A percentile compares a stretch with the other conserved stretches of the same genome.
Conservation (phyloP, 768 basidiomycete genomes). For the Albatrellus ellisii region DNA sequence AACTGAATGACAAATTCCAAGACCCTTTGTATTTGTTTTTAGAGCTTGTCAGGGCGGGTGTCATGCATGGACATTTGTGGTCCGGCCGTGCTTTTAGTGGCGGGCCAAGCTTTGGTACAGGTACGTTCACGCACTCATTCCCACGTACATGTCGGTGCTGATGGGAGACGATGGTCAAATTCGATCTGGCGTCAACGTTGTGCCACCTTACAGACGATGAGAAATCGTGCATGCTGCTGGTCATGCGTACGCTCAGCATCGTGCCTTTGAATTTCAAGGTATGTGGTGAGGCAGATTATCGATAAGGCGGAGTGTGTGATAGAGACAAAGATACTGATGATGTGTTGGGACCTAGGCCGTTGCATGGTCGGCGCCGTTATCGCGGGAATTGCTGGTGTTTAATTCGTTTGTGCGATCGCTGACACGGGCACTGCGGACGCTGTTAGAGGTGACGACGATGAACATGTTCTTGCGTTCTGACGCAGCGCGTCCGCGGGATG, state of each 20-base stretch:
- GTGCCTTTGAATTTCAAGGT: conserved; percentile 93
- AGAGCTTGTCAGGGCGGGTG: conserved; percentile 92
- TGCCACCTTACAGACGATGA: conserved; percentile 58
- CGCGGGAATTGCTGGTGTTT: conserved; percentile 93
- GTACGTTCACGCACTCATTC: conserved; percentile 29
- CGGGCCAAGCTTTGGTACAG: conserved; percentile 88
- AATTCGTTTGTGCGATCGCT: conserved; percentile 94
- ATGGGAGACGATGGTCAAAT: conserved; percentile 2
- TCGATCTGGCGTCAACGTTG: conserved; percentile 3
- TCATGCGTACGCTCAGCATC: conserved; percentile 94
- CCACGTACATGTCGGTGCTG: conserved; percentile 7
- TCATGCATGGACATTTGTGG: conserved; percentile 92
- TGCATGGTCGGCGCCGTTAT: conserved; percentile 92
- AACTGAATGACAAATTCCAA: conserved; percentile 97
- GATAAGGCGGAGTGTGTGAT: conserved; percentile 1
- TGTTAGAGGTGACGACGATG: conserved; percentile 82
- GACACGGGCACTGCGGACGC: conserved; percentile 77
- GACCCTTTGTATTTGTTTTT: conserved; percentile 91
- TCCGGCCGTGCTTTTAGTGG: conserved; percentile 81
- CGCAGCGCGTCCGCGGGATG: conserved; percentile 77
- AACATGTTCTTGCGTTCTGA: conserved; percentile 90
- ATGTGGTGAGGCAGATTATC: conserved; percentile 16
- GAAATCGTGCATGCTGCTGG: conserved; percentile 86
- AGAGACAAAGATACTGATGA: not conserved
- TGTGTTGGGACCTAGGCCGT: conserved; percentile 39